Percentiles rank a stretch among this genome's conserved stretches.
These are phyloP conservation scores for Rosa chinensis DNA, from an alignment of 306 rosid species.

Conservation along the genomic window DNA sequence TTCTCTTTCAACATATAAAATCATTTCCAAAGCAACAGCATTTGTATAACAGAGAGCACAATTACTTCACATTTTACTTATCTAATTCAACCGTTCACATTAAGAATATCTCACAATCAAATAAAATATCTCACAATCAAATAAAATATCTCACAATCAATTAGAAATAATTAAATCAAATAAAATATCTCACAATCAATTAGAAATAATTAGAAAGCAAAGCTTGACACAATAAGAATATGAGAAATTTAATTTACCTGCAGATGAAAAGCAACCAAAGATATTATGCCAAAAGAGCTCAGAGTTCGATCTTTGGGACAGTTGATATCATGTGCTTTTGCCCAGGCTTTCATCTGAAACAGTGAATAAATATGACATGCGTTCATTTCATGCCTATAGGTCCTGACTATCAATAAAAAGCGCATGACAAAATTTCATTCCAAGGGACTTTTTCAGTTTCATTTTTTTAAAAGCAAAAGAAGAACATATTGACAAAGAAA, in stretches of 20 bases:
- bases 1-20: not conserved
- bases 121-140: no score
- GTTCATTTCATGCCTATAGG: not conserved
- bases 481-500: not conserved
- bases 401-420: not conserved
- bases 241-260: constrained; percentile 9
- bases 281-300: constrained; percentile 16
- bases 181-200: not conserved
- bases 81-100: not conserved
- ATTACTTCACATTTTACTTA: not conserved
- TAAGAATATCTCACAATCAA: no score
- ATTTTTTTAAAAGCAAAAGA: not conserved
- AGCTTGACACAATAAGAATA: not conserved
- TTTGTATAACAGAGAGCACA: not conserved
- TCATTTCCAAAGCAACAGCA: not conserved
- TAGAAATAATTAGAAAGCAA: no score
- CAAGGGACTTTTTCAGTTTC: not conserved
- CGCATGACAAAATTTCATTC: not conserved
- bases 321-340: constrained; percentile 15
- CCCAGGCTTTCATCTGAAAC: constrained; percentile 24
- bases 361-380: not conserved
- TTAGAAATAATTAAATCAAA: no score
- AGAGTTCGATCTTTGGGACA: constrained; percentile 17
- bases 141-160: not conserved
- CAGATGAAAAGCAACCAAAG: constrained; percentile 12